Percentiles rank a stretch among this genome's conserved stretches.
Evolutionary conservation across 2,329 filamentous ascomycete species (phyloP).

Genomic region (Cercospora nicotianae): DNA sequence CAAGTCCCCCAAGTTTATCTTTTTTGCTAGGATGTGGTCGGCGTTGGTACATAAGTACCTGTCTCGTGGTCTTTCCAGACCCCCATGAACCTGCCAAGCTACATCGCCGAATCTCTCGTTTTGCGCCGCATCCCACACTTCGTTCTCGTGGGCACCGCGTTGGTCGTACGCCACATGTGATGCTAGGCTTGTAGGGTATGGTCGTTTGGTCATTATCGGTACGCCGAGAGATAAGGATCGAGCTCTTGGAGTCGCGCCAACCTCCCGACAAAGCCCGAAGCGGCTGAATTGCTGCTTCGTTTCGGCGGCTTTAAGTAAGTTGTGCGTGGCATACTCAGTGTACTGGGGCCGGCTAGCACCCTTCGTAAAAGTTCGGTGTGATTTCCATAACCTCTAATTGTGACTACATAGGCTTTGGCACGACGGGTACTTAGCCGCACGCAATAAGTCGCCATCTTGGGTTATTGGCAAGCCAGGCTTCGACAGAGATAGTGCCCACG

Average conservation of each 20-base stretch:
- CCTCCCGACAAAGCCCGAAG: background rate
- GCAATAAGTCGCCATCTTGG: too few species aligned
- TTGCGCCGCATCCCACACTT: conserved; percentile 1
- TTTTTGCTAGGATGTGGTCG: background rate
- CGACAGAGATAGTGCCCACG: too few species aligned
- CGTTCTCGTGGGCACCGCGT: background rate
- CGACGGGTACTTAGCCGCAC: too few species aligned
- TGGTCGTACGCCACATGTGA: background rate
- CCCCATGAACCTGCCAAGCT: background rate
- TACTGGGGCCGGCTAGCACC: too few species aligned
- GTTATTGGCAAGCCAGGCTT: too few species aligned
- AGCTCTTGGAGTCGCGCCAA: background rate
- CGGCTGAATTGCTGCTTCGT: conserved; percentile 1
- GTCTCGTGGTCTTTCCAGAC: background rate
- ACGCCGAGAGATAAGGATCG: background rate
- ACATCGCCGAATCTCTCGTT: background rate
- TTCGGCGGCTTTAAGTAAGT: background rate
- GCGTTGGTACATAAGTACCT: conserved; percentile 2
- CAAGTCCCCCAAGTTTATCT: background rate
- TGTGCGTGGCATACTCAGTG: background rate
- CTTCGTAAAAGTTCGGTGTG: too few species aligned
- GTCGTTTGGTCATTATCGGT: conserved; percentile 1
- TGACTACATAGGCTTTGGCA: too few species aligned
- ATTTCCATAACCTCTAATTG: too few species aligned
- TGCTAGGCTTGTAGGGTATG: background rate